Percentiles rank a stretch among this genome's conserved stretches.
phyloP scores from a whole-genome alignment of 495 filamentous ascomycete species.

The Trichoderma erinaceum region DNA sequence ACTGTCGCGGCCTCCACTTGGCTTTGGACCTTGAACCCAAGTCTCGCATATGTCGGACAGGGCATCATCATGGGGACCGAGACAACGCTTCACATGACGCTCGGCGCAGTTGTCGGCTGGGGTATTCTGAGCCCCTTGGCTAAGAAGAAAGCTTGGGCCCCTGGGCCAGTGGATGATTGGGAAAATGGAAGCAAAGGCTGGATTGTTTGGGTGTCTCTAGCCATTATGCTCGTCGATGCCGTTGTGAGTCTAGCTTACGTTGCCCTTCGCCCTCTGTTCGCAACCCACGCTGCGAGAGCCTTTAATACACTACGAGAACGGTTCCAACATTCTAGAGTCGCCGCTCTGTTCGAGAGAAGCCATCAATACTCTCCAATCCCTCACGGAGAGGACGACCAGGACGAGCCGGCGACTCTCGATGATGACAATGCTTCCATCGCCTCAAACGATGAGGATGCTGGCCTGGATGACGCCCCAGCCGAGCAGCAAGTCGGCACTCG shows the following conservation, averaged over 20 bases:
- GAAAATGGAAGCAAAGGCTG: conserved; percentile 87
- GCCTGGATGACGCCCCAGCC: conserved; percentile 66
- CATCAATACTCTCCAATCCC: conserved; percentile 3
- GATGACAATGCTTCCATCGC: conserved; percentile 15
- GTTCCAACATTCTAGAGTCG: neutral
- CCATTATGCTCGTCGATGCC: conserved; percentile 95
- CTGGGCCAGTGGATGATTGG: conserved; percentile 81
- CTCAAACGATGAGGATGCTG: conserved; percentile 20
- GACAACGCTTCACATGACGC: conserved; percentile 91
- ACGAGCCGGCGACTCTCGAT: conserved; percentile 14
- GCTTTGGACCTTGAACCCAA: conserved; percentile 96
- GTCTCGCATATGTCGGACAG: conserved; percentile 86
- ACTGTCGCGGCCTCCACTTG: conserved; percentile 65
- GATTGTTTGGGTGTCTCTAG: conserved; percentile 93
- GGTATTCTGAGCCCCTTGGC: conserved; percentile 83
- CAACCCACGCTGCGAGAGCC: neutral
- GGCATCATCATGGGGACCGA: conserved; percentile 86
- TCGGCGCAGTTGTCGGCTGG: conserved; percentile 89
- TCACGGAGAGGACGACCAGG: conserved; percentile 11
- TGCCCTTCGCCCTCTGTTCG: conserved; percentile 54
- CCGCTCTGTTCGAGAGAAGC: neutral
- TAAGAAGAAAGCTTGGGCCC: conserved; percentile 80
- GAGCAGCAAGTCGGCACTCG: conserved; percentile 72
- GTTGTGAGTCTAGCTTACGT: conserved; percentile 83
- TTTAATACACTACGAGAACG: neutral